Percentiles rank a stretch among this genome's conserved stretches.
These are phyloP conservation scores for Neonectria magnoliae DNA, from an alignment of 2,329 filamentous ascomycete genomes.

Conservation along the genomic window DNA sequence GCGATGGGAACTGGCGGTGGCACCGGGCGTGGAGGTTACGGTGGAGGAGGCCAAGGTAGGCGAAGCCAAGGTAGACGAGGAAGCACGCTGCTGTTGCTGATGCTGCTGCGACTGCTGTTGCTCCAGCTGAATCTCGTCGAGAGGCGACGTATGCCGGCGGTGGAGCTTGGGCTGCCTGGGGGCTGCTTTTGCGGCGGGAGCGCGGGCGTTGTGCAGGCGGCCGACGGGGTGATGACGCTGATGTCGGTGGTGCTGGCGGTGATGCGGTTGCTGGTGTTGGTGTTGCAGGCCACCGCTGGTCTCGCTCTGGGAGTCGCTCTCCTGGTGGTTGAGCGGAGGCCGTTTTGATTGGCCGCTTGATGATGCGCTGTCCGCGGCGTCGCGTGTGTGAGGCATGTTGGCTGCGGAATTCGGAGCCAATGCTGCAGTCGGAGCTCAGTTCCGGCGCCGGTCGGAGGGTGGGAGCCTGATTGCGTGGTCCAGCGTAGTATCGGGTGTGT, in stretches of 20 bases:
- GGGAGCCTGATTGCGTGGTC: background rate
- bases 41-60: background rate
- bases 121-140: slow-evolving; percentile 42
- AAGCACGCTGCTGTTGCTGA: slow-evolving; percentile 41
- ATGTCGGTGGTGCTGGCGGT: slow-evolving; percentile 46
- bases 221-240: slow-evolving; percentile 49
- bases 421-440: background rate
- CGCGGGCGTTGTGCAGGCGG: slow-evolving; percentile 61
- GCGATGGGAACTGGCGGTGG: slow-evolving; percentile 52
- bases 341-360: slow-evolving; percentile 66
- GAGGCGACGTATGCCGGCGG: slow-evolving; percentile 56
- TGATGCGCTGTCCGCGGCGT: slow-evolving; percentile 58
- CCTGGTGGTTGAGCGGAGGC: slow-evolving; percentile 51
- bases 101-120: slow-evolving; percentile 22
- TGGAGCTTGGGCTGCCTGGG: slow-evolving; percentile 58
- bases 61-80: background rate
- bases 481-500: background rate
- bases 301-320: slow-evolving; percentile 49
- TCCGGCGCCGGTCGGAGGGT: slow-evolving; percentile 11
- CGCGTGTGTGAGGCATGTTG: slow-evolving; percentile 57
- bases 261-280: slow-evolving; percentile 42
- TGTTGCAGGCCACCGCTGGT: slow-evolving; percentile 40
- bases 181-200: slow-evolving; percentile 62
- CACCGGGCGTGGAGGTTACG: slow-evolving; percentile 7
- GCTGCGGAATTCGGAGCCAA: slow-evolving; percentile 26